These are phyloP conservation scores for Gillenia trifoliata DNA, from an alignment of 306 rosid genomes.

Conservation along the genomic window DNA sequence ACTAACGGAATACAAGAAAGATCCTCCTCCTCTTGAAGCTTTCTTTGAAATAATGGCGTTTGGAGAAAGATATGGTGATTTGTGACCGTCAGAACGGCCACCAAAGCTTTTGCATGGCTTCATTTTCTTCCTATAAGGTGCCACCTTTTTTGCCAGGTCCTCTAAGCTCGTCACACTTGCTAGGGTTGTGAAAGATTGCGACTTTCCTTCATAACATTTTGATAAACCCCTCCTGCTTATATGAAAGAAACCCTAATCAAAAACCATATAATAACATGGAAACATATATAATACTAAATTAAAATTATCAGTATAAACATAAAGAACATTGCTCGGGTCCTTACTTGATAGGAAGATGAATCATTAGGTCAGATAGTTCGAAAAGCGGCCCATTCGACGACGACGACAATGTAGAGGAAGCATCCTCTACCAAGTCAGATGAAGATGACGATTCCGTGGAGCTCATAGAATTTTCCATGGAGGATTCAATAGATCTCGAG, in stretches of 20 bases:
- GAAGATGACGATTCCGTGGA: constrained; percentile 46
- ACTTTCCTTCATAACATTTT: constrained; percentile 67
- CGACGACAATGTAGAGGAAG: constrained; percentile 34
- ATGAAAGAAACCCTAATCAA: neutral
- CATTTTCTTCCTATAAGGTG: constrained; percentile 44
- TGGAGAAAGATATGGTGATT: constrained; percentile 36
- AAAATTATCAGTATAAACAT: neutral
- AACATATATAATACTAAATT: neutral
- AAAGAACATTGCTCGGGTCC: neutral
- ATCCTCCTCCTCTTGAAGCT: constrained; percentile 33
- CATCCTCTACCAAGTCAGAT: constrained; percentile 63
- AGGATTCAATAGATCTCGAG: constrained; percentile 42
- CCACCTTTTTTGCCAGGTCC: constrained; percentile 72
- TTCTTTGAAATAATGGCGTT: constrained; percentile 71
- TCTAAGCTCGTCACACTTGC: constrained; percentile 58
- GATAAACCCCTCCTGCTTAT: constrained; percentile 87
- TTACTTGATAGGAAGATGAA: constrained; percentile 72
- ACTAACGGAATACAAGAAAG: constrained; percentile 27
- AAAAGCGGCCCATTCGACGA: constrained; percentile 62
- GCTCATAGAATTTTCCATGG: constrained; percentile 37
- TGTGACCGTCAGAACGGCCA: constrained; percentile 46
- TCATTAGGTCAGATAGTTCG: constrained; percentile 72
- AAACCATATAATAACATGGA: constrained; percentile 8
- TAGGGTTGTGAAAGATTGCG: constrained; percentile 70
- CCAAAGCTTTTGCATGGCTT: constrained; percentile 74